These are phyloP conservation scores for Cantharellus anzutake DNA, from an alignment of 768 basidiomycete genomes.

Conservation along the genomic window DNA sequence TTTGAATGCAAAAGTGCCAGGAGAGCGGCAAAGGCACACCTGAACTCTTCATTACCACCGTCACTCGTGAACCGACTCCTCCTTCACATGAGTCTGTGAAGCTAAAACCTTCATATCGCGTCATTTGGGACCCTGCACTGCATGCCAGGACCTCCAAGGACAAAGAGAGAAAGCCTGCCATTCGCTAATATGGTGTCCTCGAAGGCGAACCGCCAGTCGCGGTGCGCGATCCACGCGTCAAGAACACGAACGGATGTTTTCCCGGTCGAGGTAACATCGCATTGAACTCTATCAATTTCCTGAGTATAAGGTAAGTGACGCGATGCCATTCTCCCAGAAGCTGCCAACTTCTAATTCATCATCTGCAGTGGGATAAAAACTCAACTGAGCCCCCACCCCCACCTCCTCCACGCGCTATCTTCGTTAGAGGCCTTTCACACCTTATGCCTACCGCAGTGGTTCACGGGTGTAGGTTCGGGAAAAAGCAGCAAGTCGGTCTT, in stretches of 20 bases:
- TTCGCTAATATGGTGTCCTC: constrained; percentile 1
- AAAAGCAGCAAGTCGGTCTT: no score
- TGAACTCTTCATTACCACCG: constrained; percentile 15
- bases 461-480: no score
- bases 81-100: constrained; percentile 17
- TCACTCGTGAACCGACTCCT: constrained; percentile 21
- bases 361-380: constrained; percentile 52
- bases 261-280: constrained; percentile 11
- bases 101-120: constrained; percentile 8
- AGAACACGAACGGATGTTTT: background rate
- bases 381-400: constrained; percentile 55
- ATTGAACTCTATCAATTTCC: background rate
- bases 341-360: background rate
- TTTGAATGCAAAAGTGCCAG: no score
- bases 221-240: constrained; percentile 9
- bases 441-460: constrained; percentile 36
- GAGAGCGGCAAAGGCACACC: constrained; percentile 10
- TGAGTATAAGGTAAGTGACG: background rate
- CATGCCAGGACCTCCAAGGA: constrained; percentile 7
- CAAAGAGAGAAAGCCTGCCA: constrained; percentile 8
- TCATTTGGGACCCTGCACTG: constrained; percentile 10
- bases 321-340: background rate
- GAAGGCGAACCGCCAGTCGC: background rate
- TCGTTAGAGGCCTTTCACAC: constrained; percentile 51
- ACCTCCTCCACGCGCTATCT: constrained; percentile 50